Evolutionary conservation across 2,329 filamentous ascomycete species (phyloP).

Genomic region (Ceratocystis ficicola): DNA sequence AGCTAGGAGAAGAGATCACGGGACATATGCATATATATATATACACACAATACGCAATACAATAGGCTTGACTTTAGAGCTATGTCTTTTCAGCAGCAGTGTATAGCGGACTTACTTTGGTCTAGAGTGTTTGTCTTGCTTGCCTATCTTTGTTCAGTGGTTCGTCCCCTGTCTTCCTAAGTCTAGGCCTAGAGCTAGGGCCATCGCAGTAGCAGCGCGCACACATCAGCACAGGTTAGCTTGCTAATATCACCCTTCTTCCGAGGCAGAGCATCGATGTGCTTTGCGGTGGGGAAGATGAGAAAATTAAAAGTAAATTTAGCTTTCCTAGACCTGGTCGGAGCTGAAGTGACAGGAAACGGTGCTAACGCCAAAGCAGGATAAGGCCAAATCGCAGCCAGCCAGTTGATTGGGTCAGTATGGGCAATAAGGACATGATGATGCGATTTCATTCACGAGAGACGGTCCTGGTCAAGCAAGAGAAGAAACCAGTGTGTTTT

Average conservation of each 20-base stretch:
- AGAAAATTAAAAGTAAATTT: neutral
- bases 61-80: no score
- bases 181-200: neutral
- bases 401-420: no score
- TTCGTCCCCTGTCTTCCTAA: neutral
- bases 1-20: no score
- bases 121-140: neutral
- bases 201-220: neutral
- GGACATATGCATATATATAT: no score
- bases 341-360: constrained; percentile 3
- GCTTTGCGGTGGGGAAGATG: neutral
- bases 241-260: no score
- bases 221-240: neutral
- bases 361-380: neutral
- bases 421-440: neutral
- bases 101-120: neutral
- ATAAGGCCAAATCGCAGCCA: neutral
- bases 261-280: no score
- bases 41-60: neutral
- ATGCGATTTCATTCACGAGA: neutral
- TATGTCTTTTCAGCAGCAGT: neutral
- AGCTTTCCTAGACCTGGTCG: neutral
- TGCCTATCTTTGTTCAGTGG: neutral
- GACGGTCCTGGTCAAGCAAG: neutral
- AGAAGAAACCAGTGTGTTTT: neutral